phyloP scores from a whole-genome alignment of 345 rosid genomes.

The Gynandropsis gynandra region DNA sequence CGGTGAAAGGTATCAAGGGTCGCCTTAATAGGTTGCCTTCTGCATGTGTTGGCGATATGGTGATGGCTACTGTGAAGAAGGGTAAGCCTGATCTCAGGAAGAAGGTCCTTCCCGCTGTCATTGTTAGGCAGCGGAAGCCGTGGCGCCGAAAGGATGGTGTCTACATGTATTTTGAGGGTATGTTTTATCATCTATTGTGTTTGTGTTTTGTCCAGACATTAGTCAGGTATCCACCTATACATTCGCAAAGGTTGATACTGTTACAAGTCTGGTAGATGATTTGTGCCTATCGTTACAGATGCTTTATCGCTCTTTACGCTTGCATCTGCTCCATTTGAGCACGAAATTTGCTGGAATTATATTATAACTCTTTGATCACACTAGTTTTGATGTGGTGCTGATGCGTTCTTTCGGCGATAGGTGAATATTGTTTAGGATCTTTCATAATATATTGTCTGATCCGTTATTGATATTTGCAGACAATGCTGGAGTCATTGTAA shows the following conservation, averaged over 20 bases:
- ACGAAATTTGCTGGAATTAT: constrained; percentile 16
- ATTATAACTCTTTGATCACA: background rate
- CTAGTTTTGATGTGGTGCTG: background rate
- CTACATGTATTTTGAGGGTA: constrained; percentile 78
- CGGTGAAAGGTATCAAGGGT: constrained; percentile 82
- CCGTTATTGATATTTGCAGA: constrained; percentile 36
- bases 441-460: too few species aligned
- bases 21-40: constrained; percentile 67
- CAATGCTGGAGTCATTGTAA: constrained; percentile 80
- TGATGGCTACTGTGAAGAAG: constrained; percentile 80
- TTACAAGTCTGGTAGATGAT: constrained; percentile 51
- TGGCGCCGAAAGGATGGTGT: constrained; percentile 96
- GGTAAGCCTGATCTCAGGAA: constrained; percentile 83
- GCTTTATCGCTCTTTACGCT: constrained; percentile 16
- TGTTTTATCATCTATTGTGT: background rate
- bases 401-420: too few species aligned
- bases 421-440: too few species aligned
- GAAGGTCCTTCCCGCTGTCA: constrained; percentile 86
- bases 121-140: constrained; percentile 78
- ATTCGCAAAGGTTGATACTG: constrained; percentile 33
- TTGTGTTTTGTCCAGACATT: constrained; percentile 29
- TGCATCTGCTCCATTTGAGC: constrained; percentile 56
- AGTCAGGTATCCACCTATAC: constrained; percentile 41
- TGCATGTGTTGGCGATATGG: constrained; percentile 81
- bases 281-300: constrained; percentile 40